Base-by-base conservation (phyloP, 1,284 basidiomycete genomes). In the Mrakiaceae sp. region DNA sequence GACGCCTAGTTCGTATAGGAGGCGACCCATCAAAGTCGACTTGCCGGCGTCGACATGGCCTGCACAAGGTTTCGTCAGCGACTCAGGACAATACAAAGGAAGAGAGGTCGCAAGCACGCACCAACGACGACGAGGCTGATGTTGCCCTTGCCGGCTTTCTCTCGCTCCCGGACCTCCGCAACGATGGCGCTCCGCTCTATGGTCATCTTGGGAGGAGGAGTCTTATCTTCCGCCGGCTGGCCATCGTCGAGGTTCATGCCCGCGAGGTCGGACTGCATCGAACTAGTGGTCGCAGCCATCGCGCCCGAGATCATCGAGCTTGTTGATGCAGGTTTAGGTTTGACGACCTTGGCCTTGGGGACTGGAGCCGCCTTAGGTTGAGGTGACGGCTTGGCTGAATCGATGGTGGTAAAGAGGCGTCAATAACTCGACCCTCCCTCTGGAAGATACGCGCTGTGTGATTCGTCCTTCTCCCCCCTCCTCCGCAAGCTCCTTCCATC, bases 41-140 rank as follows among this genome's bases (percentile, higher is more conserved):
- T 99, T 99, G 59, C 95, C 95, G 12, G 96, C 95, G 76, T 99
- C 95, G 67, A 99, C 95, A 72, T 98, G 95, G 40, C 95, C 94
- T 92, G 70, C 27, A 27, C 27, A 27, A 27, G 27, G 1, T 1
- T 27, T 27, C 27, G 2, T n/a, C 27, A 5, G 12, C 11, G 44
- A 27, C 9, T 64, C 54, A 47, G 60, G 42, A 12, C 51, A 16
- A 27, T 2, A 27, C 27, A 43, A 51, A 12, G 43, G 48, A 0
- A 5, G 14, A 40, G 7, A 9, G 9, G 5, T 27, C 27, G 27
- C 27, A 2, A 27, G 27, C 27, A 78, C 83, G 70, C 74, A 94
- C 94, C 95, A 61, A 98, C 87, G 51, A 98, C 92, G 16, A 98
- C 88, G 69, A 98, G 78, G 73, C 87, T 95, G 57, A 98, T 78